Evolutionary conservation across 371 early-diverging fungal genomes (phyloP), one percentile per base, ranked within the genome.

Genomic region (Blakeslea trispora): DNA sequence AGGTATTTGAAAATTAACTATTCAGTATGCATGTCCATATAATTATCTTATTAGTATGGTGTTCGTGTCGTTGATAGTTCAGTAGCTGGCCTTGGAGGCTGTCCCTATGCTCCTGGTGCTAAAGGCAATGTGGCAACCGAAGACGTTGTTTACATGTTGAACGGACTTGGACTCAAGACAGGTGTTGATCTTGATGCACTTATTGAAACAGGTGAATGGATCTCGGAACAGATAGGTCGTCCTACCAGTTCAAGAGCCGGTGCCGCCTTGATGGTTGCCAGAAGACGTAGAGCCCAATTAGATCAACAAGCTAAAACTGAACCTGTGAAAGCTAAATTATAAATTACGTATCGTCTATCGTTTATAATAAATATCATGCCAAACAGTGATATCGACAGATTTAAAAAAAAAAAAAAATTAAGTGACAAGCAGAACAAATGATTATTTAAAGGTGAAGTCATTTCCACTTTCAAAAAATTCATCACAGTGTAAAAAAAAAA

Each of bases 81-180:
- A 0, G 89, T 96, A 18, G 93, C 95, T 18, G 98, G 98, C 11
- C 80, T 98, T 68, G 95, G 97, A 42, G 98, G 98, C 24, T 98
- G 98, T 61, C 98, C 98, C 23, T 98, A 94, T 78, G 97, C 97
- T 5, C 86, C 87, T 44, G 97, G 97, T 8, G 98, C 98, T 7
- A 91, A 91, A 18, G 98, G 98, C 10, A 98, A 98, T 65, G 98
- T 97, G 0, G 92, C 96, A 4, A 95, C 97, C 0, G 98, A 98
- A 71, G 97, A 97, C 64, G 97, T 98, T 0, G 90, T 96, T 1
- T 95, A 96, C 63, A 89, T 95, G 89, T 76, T 97, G 14, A 72
- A 94, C 2, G 95, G 95, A 9, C 61, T 91, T 69, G 93, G 94
- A 0, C 89, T 85, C 59, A 68, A 81, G 28, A 95, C 97, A 0